These are phyloP conservation scores for Salix arbutifolia DNA, from an alignment of 345 rosid species.

Conservation along the genomic window DNA sequence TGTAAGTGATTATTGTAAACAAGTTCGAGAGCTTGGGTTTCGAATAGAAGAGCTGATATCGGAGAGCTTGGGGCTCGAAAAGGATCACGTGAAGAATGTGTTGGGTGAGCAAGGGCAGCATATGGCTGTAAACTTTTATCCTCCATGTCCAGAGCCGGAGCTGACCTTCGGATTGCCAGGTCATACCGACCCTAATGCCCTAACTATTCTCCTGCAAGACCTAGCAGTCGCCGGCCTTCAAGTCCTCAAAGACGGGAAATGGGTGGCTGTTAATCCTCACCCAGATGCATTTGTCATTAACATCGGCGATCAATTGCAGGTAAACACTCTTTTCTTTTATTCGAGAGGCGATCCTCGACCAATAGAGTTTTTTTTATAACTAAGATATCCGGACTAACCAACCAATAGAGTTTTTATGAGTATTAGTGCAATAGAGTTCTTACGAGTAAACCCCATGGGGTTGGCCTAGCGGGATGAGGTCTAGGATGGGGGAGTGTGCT, in stretches of 20 bases:
- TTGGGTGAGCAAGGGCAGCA: conserved; percentile 91
- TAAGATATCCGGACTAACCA: too few species aligned
- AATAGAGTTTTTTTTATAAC: too few species aligned
- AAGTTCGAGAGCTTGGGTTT: conserved; percentile 59
- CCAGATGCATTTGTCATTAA: conserved; percentile 79
- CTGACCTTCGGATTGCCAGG: conserved; percentile 84
- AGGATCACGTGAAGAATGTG: conserved; percentile 38
- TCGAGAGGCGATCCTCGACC: neutral
- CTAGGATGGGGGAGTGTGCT: too few species aligned
- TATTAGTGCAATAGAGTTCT: too few species aligned
- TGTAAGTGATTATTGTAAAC: conserved; percentile 53
- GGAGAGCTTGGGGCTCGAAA: conserved; percentile 79
- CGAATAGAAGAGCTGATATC: conserved; percentile 70
- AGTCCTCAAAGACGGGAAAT: conserved; percentile 63
- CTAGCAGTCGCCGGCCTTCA: conserved; percentile 72
- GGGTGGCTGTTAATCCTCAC: conserved; percentile 77
- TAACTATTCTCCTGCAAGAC: conserved; percentile 85
- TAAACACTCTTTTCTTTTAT: conserved; percentile 2
- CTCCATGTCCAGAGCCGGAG: conserved; percentile 89
- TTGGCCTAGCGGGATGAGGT: too few species aligned
- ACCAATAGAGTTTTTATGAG: too few species aligned
- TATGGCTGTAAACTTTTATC: conserved; percentile 90
- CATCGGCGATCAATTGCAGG: conserved; percentile 92
- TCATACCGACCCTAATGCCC: conserved; percentile 88
- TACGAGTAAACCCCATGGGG: too few species aligned